Percentiles rank a stretch among this genome's conserved stretches.
Conservation (phyloP, 2,329 filamentous ascomycete species). For the Sclerotinia trifoliorum region DNA sequence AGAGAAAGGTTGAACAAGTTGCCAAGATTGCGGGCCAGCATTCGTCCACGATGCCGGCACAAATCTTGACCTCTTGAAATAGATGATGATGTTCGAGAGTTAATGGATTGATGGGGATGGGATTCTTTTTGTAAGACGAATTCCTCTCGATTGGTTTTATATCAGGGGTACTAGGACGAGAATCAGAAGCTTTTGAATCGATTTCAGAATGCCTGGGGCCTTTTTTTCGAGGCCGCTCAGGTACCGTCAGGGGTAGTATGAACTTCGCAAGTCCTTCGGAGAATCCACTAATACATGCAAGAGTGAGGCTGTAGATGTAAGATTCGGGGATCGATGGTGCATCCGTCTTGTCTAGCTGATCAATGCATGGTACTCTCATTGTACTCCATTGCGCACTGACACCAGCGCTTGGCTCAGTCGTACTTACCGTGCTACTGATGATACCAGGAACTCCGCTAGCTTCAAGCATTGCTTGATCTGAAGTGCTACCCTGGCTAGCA, state of each 20-base stretch:
- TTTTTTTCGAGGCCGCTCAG: conserved; percentile 62
- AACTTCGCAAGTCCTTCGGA: conserved; percentile 93
- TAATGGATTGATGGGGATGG: conserved; percentile 81
- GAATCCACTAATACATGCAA: conserved; percentile 85
- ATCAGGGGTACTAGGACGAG: conserved; percentile 28
- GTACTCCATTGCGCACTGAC: conserved; percentile 92
- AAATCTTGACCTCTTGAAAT: conserved; percentile 68
- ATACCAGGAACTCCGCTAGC: conserved; percentile 84
- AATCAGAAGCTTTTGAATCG: conserved; percentile 31
- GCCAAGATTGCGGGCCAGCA: conserved; percentile 97
- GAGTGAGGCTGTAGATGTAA: conserved; percentile 84
- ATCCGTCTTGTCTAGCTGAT: conserved; percentile 90
- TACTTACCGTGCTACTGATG: conserved; percentile 69
- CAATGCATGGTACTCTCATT: conserved; percentile 82
- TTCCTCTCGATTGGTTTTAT: conserved; percentile 53
- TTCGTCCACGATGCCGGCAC: conserved; percentile 78
- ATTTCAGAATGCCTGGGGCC: conserved; percentile 30
- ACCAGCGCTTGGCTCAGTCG: conserved; percentile 65
- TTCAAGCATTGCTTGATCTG: conserved; percentile 86
- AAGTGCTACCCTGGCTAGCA: conserved; percentile 56
- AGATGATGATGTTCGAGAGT: conserved; percentile 70
- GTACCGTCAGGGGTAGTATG: conserved; percentile 84
- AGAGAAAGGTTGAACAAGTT: conserved; percentile 92
- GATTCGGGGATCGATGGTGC: conserved; percentile 82
- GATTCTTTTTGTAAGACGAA: conserved; percentile 69